Evolutionary conservation across 352 stramenopile species (phyloP), one percentile per base, ranked within the genome.

Genomic region (Bremia lactucae): DNA sequence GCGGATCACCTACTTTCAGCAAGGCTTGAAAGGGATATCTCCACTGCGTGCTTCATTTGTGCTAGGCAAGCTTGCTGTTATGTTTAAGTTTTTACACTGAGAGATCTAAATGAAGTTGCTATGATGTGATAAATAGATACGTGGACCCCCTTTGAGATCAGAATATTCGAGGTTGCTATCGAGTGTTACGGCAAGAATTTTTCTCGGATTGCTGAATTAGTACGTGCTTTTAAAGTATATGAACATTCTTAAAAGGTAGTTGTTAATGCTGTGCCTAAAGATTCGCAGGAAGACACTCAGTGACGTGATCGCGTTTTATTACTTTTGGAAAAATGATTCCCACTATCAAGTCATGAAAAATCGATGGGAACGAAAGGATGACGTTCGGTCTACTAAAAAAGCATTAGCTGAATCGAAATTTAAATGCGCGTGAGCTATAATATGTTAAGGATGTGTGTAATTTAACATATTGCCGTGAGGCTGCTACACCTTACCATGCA

Each of bases 121-220:
- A 7, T 49, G 2, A 4, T 23, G 20, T n/a, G 24, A 34, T 41
- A n/a, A n/a, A n/a, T n/a, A 88, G 77, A 93, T 40, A 62, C 47
- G 7, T 93, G 80, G 80, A 88, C 77, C 15, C 71, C 75, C 0
- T 68, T 74, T 21, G 80, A 93, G 39, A 80, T 93, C 18, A 62
- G 68, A 46, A 52, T 88, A n/a, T 93, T 93, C 53, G 77, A 90
- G 50, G 65, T 83, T 16, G 73, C 73, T 9, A 86, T 93, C 37
- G 74, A 90, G 26, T 84, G 77, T 43, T 89, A 85, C 31, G 80
- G 80, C 37, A 93, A 93, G 31, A 68, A 89, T 46, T 93, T 93
- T 23, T 55, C 84, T 19, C 55, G 57, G 10, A 69, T 93, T 52
- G 55, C 80, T 14, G 62, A 78, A 16, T 59, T 80, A 61, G 80